Percentiles rank a stretch among this genome's conserved stretches.
Evolutionary conservation across 139 green algal species (phyloP).

Genomic region (Tetraselmis chui): DNA sequence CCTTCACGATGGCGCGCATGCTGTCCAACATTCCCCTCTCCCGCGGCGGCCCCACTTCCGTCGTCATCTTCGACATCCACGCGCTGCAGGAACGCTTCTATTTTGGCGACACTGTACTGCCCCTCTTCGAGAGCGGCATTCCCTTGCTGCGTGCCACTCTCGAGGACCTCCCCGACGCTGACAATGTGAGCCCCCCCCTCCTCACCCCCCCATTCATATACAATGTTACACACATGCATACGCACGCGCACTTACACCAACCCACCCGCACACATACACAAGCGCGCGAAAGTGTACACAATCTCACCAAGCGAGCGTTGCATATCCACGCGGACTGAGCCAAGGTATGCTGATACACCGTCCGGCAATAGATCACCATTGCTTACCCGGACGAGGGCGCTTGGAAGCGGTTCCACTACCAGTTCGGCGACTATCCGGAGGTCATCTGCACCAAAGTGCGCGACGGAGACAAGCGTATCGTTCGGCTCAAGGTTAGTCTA

Average conservation of each 20-base stretch:
- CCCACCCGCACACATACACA: not conserved
- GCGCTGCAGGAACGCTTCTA: conserved; percentile 98
- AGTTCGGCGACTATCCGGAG: conserved; percentile 84
- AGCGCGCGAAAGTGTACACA: too few species aligned
- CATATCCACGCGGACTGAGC: too few species aligned
- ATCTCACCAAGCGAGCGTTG: too few species aligned
- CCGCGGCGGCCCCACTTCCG: conserved; percentile 77
- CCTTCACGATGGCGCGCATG: conserved; percentile 92
- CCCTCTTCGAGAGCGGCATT: conserved; percentile 92
- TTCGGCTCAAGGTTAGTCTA: conserved; percentile 67
- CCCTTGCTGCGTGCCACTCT: conserved; percentile 79
- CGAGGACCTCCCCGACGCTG: conserved; percentile 58
- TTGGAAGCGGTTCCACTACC: conserved; percentile 97
- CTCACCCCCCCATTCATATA: not conserved
- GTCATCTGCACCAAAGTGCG: conserved; percentile 98
- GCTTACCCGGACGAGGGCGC: conserved; percentile 97
- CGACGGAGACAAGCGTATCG: conserved; percentile 91
- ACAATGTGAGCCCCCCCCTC: conserved; percentile 40
- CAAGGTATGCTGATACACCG: too few species aligned
- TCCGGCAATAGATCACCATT: conserved; percentile 67
- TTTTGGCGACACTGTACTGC: conserved; percentile 94
- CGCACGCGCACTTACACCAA: not conserved
- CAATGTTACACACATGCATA: not conserved
- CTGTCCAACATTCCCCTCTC: conserved; percentile 91
- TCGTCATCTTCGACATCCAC: conserved; percentile 99